Conservation (phyloP, 371 early-diverging fungal genomes). For the Mucor sp. region DNA sequence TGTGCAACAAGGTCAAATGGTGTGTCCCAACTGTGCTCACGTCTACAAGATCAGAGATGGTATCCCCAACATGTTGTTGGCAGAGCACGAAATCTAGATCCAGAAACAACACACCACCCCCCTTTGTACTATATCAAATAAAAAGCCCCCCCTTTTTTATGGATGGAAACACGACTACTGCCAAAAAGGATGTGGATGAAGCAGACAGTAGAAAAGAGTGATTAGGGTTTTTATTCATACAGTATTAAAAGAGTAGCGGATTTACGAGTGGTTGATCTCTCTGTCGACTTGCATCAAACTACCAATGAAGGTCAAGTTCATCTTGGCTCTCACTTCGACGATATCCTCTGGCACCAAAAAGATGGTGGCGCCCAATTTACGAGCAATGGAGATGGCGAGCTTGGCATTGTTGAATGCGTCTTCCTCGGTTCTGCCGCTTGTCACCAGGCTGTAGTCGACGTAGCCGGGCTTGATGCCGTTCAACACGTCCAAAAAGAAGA, state of each 20-base stretch:
- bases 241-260: background rate
- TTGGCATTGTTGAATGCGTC: slow-evolving; percentile 86
- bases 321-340: slow-evolving; percentile 88
- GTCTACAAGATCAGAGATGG: slow-evolving; percentile 91
- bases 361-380: slow-evolving; percentile 95
- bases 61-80: slow-evolving; percentile 96
- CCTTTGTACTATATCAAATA: slow-evolving; percentile 1
- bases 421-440: slow-evolving; percentile 76
- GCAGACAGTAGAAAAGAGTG: background rate
- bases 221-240: background rate
- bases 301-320: slow-evolving; percentile 38
- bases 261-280: background rate
- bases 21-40: slow-evolving; percentile 89
- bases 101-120: background rate
- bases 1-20: slow-evolving; percentile 88
- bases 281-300: slow-evolving; percentile 11
- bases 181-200: too few species aligned
- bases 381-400: slow-evolving; percentile 94
- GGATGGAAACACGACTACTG: too few species aligned
- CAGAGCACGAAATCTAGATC: slow-evolving; percentile 89
- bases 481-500: slow-evolving; percentile 90
- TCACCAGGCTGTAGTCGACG: slow-evolving; percentile 88
- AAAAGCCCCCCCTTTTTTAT: background rate
- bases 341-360: slow-evolving; percentile 96
- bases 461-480: slow-evolving; percentile 90